A percentile compares a stretch with the other conserved stretches of the same genome.
Conservation (phyloP, 1,139 yeast genomes). For the Wickerhamiella infanticola region DNA sequence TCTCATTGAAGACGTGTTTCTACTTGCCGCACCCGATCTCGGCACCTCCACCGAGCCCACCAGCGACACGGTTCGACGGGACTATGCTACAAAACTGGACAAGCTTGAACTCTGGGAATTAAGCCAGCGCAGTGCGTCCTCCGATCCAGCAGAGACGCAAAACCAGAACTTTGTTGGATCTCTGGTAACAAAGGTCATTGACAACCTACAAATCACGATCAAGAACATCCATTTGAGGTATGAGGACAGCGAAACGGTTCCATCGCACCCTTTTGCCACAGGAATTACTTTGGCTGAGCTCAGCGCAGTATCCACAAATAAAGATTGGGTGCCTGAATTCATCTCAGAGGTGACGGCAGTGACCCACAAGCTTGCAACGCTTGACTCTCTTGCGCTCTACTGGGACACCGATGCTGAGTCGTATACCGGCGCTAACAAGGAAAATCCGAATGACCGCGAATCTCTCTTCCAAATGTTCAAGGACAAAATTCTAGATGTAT, state of each 20-base stretch:
- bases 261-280: constrained; percentile 53
- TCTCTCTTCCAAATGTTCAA: constrained; percentile 18
- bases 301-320: constrained; percentile 84
- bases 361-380: constrained; percentile 63
- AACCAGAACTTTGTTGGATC: constrained; percentile 59
- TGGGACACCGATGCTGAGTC: constrained; percentile 63
- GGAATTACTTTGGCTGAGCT: constrained; percentile 76
- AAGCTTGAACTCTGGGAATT: constrained; percentile 57
- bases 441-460: constrained; percentile 10
- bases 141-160: constrained; percentile 23
- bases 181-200: constrained; percentile 75
- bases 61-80: constrained; percentile 52
- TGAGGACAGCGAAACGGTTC: constrained; percentile 41
- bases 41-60: constrained; percentile 34
- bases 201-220: constrained; percentile 85
- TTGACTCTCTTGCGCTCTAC: constrained; percentile 63
- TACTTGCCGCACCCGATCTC: constrained; percentile 61
- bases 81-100: constrained; percentile 48
- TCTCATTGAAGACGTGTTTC: constrained; percentile 72
- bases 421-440: constrained; percentile 11
- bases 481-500: constrained; percentile 20
- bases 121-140: constrained; percentile 17
- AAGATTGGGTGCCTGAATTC: constrained; percentile 72
- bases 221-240: constrained; percentile 83
- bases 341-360: constrained; percentile 53